Conservation (phyloP, 2,329 filamentous ascomycete species). For the Ophiocordyceps robertsii region DNA sequence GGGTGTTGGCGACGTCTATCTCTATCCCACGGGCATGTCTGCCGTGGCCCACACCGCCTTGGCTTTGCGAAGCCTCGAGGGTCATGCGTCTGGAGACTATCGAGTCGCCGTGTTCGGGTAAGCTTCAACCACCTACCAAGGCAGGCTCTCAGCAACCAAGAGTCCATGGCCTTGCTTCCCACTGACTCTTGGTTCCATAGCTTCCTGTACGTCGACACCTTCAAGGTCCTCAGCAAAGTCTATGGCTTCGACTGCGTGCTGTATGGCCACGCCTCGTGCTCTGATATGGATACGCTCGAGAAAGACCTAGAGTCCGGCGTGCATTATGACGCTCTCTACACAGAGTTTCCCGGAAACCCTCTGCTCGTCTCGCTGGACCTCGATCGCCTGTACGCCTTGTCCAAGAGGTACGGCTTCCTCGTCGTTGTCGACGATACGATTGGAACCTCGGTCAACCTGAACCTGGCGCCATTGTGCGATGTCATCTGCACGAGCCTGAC, state of each 20-base stretch:
- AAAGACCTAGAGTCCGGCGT: conserved; percentile 21
- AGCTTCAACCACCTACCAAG: neutral
- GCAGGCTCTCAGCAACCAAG: neutral
- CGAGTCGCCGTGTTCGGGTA: conserved; percentile 16
- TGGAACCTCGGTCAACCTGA: conserved; percentile 29
- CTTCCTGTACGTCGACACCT: conserved; percentile 16
- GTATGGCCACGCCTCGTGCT: conserved; percentile 25
- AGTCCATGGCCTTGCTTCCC: neutral
- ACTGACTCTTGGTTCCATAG: conserved; percentile 1
- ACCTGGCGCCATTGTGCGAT: conserved; percentile 32
- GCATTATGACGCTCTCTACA: conserved; percentile 28
- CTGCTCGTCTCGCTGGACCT: conserved; percentile 16
- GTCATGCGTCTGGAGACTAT: neutral
- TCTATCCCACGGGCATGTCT: conserved; percentile 39
- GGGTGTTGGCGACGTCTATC: conserved; percentile 25
- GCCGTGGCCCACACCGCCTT: conserved; percentile 21
- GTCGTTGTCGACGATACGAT: conserved; percentile 32
- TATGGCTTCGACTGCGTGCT: conserved; percentile 21
- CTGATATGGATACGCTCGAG: conserved; percentile 26
- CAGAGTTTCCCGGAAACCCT: conserved; percentile 26
- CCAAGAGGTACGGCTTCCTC: conserved; percentile 23
- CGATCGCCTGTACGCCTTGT: conserved; percentile 10
- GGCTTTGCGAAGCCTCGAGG: conserved; percentile 2
- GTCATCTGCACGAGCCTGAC: conserved; percentile 36
- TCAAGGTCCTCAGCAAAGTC: conserved; percentile 15